Conservation (phyloP, 2,329 filamentous ascomycete genomes). For the Penicillium sp. region DNA sequence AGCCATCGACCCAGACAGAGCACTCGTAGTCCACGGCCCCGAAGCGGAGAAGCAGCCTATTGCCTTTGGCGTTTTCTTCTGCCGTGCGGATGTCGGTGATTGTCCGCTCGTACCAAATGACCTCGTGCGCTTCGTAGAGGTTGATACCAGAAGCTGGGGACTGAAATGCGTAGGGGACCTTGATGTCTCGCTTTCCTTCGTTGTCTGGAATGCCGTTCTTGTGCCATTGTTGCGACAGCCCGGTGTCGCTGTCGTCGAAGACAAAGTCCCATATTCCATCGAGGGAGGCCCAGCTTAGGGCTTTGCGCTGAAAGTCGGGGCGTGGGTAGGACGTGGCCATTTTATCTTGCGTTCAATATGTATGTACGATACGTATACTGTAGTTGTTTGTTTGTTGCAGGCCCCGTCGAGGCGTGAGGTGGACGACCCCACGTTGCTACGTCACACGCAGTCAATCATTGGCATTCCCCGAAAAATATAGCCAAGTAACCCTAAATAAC, state of each 20-base stretch:
- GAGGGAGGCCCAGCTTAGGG: conserved; percentile 57
- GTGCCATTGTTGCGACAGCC: conserved; percentile 54
- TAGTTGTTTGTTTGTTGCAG: too few relatives aligned
- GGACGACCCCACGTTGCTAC: neutral
- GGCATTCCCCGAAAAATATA: too few relatives aligned
- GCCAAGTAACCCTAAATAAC: neutral
- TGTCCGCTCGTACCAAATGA: conserved; percentile 62
- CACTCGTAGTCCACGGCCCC: conserved; percentile 51
- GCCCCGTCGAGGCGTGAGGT: too few relatives aligned
- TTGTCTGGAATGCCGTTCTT: conserved; percentile 47
- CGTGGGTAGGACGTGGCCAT: conserved; percentile 50
- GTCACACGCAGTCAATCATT: too few relatives aligned
- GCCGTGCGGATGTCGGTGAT: conserved; percentile 49
- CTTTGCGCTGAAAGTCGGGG: conserved; percentile 58
- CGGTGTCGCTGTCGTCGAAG: conserved; percentile 62
- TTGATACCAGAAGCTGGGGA: conserved; percentile 60
- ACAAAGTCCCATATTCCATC: conserved; percentile 62
- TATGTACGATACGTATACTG: too few relatives aligned
- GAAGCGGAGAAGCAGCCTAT: conserved; percentile 43
- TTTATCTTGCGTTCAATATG: too few relatives aligned
- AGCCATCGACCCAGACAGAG: conserved; percentile 55
- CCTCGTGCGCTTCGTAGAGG: conserved; percentile 60
- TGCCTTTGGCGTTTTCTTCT: conserved; percentile 37
- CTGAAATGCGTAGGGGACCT: conserved; percentile 64
- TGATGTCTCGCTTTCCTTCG: conserved; percentile 50